These are phyloP conservation scores for Pilatotrama ljubarskyi DNA, from an alignment of 768 basidiomycete species.

Conservation along the genomic window DNA sequence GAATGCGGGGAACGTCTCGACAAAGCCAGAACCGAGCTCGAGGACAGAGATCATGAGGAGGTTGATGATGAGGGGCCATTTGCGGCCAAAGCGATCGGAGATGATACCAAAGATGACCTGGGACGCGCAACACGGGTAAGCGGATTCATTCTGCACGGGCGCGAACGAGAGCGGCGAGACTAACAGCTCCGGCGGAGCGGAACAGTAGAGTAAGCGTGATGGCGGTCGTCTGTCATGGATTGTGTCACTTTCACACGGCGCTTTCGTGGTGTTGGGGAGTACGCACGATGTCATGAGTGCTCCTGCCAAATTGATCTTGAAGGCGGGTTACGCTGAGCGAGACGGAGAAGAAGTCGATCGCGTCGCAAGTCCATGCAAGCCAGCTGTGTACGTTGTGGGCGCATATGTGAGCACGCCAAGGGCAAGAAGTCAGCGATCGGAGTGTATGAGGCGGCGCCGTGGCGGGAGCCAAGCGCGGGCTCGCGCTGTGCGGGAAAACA, in stretches of 20 bases:
- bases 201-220: constrained; percentile 95
- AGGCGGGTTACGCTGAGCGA: constrained; percentile 56
- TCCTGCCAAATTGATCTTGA: constrained; percentile 46
- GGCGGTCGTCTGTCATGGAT: constrained; percentile 54
- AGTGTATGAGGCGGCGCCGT: not conserved
- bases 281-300: constrained; percentile 45
- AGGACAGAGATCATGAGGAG: constrained; percentile 69
- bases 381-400: constrained; percentile 44
- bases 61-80: constrained; percentile 88
- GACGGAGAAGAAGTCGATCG: constrained; percentile 84
- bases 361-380: constrained; percentile 87
- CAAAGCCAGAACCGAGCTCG: constrained; percentile 81
- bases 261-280: not conserved
- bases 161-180: constrained; percentile 21
- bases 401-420: constrained; percentile 7
- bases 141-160: not conserved
- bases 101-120: constrained; percentile 74
- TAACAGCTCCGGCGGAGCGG: constrained; percentile 72
- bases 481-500: not conserved
- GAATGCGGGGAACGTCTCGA: constrained; percentile 74
- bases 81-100: constrained; percentile 90
- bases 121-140: not conserved
- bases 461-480: constrained; percentile 9
- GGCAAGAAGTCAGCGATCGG: constrained; percentile 2
- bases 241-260: constrained; percentile 9